Evolutionary conservation across 2,329 filamentous ascomycete species (phyloP).

Genomic region (Cladosporium sphaerospermum): DNA sequence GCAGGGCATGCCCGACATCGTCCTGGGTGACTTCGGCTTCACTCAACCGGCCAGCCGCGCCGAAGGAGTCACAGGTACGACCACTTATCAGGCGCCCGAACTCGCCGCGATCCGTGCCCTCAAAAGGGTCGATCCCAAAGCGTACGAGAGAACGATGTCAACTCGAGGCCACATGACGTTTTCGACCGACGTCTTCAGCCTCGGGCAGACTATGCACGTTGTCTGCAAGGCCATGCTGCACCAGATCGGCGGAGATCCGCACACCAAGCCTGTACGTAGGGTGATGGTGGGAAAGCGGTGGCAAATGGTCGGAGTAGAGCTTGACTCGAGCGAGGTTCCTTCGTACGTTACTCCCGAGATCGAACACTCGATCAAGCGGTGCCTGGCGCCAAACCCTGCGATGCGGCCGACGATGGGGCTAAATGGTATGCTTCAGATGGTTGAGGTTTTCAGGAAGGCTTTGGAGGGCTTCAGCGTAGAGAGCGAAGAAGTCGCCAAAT

Average conservation of each 20-base stretch:
- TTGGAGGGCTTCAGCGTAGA: neutral
- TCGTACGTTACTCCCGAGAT: neutral
- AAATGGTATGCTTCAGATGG: neutral
- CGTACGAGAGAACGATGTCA: neutral
- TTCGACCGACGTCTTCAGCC: slow-evolving; percentile 21
- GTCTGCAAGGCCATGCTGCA: slow-evolving; percentile 14
- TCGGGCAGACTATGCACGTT: slow-evolving; percentile 20
- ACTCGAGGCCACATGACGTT: slow-evolving; percentile 12
- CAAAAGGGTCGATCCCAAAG: neutral
- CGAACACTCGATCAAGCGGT: neutral
- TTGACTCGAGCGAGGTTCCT: neutral
- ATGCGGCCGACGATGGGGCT: neutral
- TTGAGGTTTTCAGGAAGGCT: neutral
- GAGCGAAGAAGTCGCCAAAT: neutral
- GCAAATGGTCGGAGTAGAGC: neutral
- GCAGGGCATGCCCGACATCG: slow-evolving; percentile 16
- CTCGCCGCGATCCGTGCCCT: neutral
- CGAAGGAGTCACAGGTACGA: slow-evolving; percentile 15
- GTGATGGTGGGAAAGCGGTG: neutral
- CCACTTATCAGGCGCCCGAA: slow-evolving; percentile 13
- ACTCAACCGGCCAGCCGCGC: neutral
- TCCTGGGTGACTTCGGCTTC: slow-evolving; percentile 23
- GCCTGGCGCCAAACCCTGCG: neutral
- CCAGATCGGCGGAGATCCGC: neutral
- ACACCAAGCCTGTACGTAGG: neutral